These are phyloP conservation scores for Potentilla sterilis DNA, from an alignment of 306 rosid species.

Conservation along the genomic window DNA sequence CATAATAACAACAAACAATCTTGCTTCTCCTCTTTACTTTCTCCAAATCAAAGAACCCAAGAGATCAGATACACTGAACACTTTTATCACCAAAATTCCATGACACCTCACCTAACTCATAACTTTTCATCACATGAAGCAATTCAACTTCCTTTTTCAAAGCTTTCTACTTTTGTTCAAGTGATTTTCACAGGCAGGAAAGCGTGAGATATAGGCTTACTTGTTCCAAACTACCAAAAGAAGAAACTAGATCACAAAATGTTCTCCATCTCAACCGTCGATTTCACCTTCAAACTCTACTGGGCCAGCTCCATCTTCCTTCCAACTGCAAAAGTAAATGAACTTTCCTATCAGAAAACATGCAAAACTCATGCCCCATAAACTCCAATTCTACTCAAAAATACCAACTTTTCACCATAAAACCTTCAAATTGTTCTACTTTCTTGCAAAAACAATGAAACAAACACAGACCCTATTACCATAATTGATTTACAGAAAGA, in stretches of 20 bases:
- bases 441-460: background rate
- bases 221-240: conserved; percentile 16
- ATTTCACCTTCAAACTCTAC: conserved; percentile 18
- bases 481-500: background rate
- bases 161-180: background rate
- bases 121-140: conserved; percentile 40
- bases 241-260: conserved; percentile 26
- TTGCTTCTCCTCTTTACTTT: conserved; percentile 1
- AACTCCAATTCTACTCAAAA: background rate
- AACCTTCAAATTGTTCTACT: background rate
- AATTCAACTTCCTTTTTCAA: background rate
- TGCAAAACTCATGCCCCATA: background rate
- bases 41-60: conserved; percentile 8
- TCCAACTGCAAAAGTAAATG: conserved; percentile 36
- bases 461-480: background rate
- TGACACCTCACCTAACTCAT: conserved; percentile 37
- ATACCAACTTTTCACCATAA: background rate
- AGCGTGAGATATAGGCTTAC: conserved; percentile 21
- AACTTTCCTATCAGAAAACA: conserved; percentile 15
- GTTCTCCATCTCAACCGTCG: conserved; percentile 31
- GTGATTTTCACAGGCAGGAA: conserved; percentile 3
- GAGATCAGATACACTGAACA: conserved; percentile 8
- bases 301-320: conserved; percentile 35
- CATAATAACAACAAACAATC: conserved; percentile 37
- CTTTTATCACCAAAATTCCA: conserved; percentile 17